A percentile compares a stretch with the other conserved stretches of the same genome.
Conservation (phyloP, 1,284 basidiomycete species). For the Clitocybe nebularis region DNA sequence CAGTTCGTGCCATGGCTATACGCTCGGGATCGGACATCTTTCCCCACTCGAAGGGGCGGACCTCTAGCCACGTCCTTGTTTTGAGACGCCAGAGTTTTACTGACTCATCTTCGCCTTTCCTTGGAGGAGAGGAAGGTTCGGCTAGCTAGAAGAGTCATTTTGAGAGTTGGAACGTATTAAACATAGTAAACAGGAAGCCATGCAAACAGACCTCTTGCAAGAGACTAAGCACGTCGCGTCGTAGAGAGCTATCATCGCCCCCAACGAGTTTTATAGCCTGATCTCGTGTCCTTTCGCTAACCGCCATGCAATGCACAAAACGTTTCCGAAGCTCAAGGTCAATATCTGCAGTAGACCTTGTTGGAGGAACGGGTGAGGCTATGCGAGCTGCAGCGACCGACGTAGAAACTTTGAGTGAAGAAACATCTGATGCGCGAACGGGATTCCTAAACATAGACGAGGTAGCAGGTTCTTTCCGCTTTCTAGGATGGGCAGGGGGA, state of each 20-base stretch:
- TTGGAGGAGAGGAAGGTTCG: constrained; percentile 35
- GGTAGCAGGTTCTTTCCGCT: constrained; percentile 28
- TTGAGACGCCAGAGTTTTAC: constrained; percentile 50
- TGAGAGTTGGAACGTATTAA: neutral
- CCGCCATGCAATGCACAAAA: constrained; percentile 54
- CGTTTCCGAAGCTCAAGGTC: constrained; percentile 34
- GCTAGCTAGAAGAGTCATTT: constrained; percentile 38
- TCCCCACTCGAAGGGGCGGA: constrained; percentile 62
- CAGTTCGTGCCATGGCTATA: constrained; percentile 42
- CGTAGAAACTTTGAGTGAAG: constrained; percentile 17
- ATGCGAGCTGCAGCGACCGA: constrained; percentile 19
- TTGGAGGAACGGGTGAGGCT: constrained; percentile 23
- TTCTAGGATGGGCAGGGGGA: constrained; percentile 29
- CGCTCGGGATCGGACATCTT: constrained; percentile 44
- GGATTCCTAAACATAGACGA: constrained; percentile 33
- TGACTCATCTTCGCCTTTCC: constrained; percentile 30
- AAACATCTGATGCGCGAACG: constrained; percentile 27
- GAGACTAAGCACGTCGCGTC: constrained; percentile 38
- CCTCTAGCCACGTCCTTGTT: constrained; percentile 54
- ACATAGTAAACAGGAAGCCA: constrained; percentile 4
- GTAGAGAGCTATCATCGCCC: constrained; percentile 28
- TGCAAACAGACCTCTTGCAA: constrained; percentile 42
- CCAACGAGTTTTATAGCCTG: constrained; percentile 40
- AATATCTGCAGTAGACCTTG: constrained; percentile 23
- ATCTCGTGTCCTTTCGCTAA: constrained; percentile 40